phyloP scores from a whole-genome alignment of 768 basidiomycete genomes.

The Rhodotorula babjevae region DNA sequence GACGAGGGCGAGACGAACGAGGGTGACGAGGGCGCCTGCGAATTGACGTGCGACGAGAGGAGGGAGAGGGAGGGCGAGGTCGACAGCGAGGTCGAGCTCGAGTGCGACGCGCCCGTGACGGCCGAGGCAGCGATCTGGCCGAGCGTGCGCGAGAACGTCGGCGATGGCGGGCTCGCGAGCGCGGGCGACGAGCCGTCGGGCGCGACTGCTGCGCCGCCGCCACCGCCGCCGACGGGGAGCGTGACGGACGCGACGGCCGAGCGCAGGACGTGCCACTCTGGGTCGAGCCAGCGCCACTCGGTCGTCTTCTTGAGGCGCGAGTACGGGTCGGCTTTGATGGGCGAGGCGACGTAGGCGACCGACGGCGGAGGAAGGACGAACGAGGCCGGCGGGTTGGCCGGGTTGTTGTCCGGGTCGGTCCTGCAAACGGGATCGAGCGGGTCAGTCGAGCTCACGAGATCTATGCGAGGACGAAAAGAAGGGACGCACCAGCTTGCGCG shows the following conservation, averaged over 20 bases:
- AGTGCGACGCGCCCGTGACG: neutral
- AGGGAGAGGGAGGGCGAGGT: neutral
- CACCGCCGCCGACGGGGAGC: neutral
- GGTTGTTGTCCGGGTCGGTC: conserved; percentile 49
- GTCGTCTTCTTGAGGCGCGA: conserved; percentile 46
- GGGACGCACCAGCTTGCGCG: conserved; percentile 48
- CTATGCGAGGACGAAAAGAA: neutral
- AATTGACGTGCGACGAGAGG: neutral
- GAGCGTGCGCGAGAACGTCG: conserved; percentile 8
- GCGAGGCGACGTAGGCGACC: conserved; percentile 45
- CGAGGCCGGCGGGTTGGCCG: conserved; percentile 49
- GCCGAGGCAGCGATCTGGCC: neutral
- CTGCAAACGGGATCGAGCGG: conserved; percentile 14
- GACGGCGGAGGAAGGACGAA: conserved; percentile 48
- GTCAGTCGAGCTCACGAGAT: neutral
- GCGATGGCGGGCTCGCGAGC: neutral
- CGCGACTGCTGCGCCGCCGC: neutral
- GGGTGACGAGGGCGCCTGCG: neutral
- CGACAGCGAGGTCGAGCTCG: conserved; percentile 18
- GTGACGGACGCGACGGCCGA: conserved; percentile 26
- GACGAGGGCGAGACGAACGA: conserved; percentile 5
- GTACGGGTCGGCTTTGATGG: conserved; percentile 43
- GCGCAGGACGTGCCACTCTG: conserved; percentile 50
- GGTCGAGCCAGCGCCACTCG: conserved; percentile 51
- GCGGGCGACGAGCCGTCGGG: neutral